Evolutionary conservation across 306 rosid species (phyloP).

Genomic region (Cucumis cinereus): DNA sequence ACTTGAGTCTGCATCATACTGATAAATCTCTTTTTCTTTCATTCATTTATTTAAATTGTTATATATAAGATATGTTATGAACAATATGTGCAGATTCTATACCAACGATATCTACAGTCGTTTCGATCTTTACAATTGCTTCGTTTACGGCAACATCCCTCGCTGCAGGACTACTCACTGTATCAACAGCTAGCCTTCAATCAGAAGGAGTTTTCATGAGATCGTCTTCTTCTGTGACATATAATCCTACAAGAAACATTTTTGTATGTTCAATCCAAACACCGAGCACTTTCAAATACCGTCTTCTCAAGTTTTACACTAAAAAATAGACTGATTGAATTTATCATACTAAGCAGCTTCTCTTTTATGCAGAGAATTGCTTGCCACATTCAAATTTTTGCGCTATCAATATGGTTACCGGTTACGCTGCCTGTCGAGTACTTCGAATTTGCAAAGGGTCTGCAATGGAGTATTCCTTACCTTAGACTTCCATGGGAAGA

Average conservation of each 20-base stretch:
- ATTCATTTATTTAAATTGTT: background rate
- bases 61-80: background rate
- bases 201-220: slow-evolving; percentile 31
- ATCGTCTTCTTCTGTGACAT: slow-evolving; percentile 39
- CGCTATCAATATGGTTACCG: slow-evolving; percentile 69
- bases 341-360: background rate
- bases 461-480: slow-evolving; percentile 77
- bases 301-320: background rate
- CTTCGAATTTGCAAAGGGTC: slow-evolving; percentile 52
- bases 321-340: background rate
- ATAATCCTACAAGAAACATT: slow-evolving; percentile 71
- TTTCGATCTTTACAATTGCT: slow-evolving; percentile 50
- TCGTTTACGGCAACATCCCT: slow-evolving; percentile 50
- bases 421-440: slow-evolving; percentile 65
- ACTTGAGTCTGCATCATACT: background rate
- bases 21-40: background rate
- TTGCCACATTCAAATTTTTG: slow-evolving; percentile 76
- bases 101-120: slow-evolving; percentile 38
- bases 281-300: background rate
- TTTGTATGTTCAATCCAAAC: slow-evolving; percentile 25
- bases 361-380: slow-evolving; percentile 65
- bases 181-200: slow-evolving; percentile 80
- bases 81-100: slow-evolving; percentile 46
- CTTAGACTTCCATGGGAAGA: slow-evolving; percentile 69
- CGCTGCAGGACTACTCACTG: slow-evolving; percentile 56